phyloP scores from a whole-genome alignment of 2,329 filamentous ascomycete genomes.

The Ilyonectria robusta region DNA sequence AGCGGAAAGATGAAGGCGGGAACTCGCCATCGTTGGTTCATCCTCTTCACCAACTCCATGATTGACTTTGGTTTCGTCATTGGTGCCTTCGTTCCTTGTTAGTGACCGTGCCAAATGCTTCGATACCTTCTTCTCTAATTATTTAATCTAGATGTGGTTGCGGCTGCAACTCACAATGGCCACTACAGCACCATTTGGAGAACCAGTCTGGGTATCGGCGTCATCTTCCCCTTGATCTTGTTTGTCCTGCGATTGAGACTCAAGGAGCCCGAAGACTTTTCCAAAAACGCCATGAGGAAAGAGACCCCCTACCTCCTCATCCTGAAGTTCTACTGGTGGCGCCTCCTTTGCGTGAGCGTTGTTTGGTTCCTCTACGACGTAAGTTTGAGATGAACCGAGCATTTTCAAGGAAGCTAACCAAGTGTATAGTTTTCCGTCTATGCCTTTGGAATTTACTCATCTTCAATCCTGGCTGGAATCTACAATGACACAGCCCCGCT shows the following conservation, averaged over 20 bases:
- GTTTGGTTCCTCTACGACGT: slow-evolving; percentile 91
- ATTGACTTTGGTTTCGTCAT: slow-evolving; percentile 89
- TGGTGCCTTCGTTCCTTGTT: slow-evolving; percentile 80
- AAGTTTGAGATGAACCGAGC: slow-evolving; percentile 44
- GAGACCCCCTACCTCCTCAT: slow-evolving; percentile 70
- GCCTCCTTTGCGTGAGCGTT: slow-evolving; percentile 77
- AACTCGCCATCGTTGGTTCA: slow-evolving; percentile 91
- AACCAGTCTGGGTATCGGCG: slow-evolving; percentile 82
- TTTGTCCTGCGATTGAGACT: slow-evolving; percentile 80
- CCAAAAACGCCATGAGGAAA: slow-evolving; percentile 76
- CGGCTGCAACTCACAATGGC: slow-evolving; percentile 68
- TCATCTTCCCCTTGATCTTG: slow-evolving; percentile 81
- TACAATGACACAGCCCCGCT: slow-evolving; percentile 72
- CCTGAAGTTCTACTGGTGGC: slow-evolving; percentile 79
- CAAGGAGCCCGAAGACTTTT: slow-evolving; percentile 84
- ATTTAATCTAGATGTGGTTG: slow-evolving; percentile 59
- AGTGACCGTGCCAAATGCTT: slow-evolving; percentile 18
- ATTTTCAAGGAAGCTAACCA: neutral
- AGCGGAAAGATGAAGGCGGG: slow-evolving; percentile 86
- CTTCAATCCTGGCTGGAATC: slow-evolving; percentile 78
- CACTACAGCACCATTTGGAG: slow-evolving; percentile 86
- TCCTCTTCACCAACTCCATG: slow-evolving; percentile 90
- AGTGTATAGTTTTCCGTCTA: slow-evolving; percentile 78
- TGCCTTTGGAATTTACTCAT: slow-evolving; percentile 88
- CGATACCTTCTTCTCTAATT: neutral